Conservation (phyloP, 306 rosid species). For the Gastrolobium villosum region DNA sequence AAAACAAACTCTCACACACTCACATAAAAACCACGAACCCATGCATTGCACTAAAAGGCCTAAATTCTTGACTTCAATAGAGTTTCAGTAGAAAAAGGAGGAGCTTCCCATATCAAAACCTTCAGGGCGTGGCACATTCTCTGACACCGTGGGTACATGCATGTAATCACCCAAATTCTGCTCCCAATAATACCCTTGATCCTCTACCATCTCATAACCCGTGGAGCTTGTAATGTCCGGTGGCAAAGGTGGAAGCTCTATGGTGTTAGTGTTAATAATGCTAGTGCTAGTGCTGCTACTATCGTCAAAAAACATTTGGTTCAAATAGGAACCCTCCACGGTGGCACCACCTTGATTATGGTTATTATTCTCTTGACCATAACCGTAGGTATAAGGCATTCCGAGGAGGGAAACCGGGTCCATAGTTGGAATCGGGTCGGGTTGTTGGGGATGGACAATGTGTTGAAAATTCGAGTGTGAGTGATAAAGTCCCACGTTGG, state of each 20-base stretch:
- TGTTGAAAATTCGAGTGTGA: no score
- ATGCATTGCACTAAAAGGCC: not conserved
- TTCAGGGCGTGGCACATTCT: conserved; percentile 40
- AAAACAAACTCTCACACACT: no score
- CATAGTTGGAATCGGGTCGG: not conserved
- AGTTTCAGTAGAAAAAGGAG: conserved; percentile 43
- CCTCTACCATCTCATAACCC: conserved; percentile 44
- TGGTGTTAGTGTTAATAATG: not conserved
- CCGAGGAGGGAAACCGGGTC: conserved; percentile 22
- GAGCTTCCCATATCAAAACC: conserved; percentile 49
- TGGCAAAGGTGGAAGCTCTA: conserved; percentile 68
- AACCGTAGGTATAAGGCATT: conserved; percentile 19
- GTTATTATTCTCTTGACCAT: not conserved
- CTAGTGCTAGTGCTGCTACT: not conserved
- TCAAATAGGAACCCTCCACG: conserved; percentile 37
- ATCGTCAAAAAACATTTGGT: conserved; percentile 32
- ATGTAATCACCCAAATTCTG: conserved; percentile 37
- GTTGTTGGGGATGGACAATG: conserved; percentile 9
- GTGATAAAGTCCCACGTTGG: not conserved
- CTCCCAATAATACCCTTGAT: conserved; percentile 43
- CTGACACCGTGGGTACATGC: conserved; percentile 50
- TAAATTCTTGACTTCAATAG: no score
- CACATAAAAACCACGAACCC: no score
- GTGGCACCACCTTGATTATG: not conserved
- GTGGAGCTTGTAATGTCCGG: conserved; percentile 61